Percentiles rank a stretch among this genome's conserved stretches.
Evolutionary conservation across 2,329 filamentous ascomycete genomes (phyloP).

Genomic region (Fusarium bactridioides): DNA sequence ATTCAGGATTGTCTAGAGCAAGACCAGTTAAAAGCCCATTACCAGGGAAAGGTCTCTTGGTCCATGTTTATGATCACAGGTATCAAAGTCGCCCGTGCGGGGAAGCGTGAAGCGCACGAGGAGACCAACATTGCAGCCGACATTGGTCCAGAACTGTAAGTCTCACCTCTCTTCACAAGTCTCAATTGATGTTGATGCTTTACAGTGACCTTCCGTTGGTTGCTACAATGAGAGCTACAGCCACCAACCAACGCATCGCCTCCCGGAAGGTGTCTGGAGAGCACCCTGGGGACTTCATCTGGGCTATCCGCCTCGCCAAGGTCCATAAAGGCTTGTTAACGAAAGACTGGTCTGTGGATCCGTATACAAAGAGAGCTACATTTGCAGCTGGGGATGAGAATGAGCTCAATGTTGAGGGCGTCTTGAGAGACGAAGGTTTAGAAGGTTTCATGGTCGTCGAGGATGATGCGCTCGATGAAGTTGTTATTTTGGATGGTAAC

Average conservation of each 20-base stretch:
- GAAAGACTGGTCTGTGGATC: background rate
- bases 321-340: background rate
- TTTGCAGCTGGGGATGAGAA: background rate
- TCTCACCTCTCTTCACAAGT: fast-evolving
- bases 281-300: background rate
- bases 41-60: background rate
- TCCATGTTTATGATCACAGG: background rate
- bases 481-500: fast-evolving
- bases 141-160: background rate
- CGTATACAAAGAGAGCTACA: background rate
- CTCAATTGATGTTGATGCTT: fast-evolving
- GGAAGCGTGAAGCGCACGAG: background rate
- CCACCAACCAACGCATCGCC: background rate
- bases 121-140: fast-evolving
- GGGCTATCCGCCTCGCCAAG: background rate
- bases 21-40: fast-evolving
- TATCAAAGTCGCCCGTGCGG: background rate
- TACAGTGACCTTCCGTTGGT: background rate
- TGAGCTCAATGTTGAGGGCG: background rate
- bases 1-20: background rate
- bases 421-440: fast-evolving
- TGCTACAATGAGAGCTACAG: background rate
- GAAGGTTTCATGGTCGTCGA: background rate
- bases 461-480: background rate
- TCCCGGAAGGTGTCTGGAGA: background rate